These are phyloP conservation scores for Posidonia australis DNA, from an alignment of 106 monocot genomes.

Conservation along the genomic window DNA sequence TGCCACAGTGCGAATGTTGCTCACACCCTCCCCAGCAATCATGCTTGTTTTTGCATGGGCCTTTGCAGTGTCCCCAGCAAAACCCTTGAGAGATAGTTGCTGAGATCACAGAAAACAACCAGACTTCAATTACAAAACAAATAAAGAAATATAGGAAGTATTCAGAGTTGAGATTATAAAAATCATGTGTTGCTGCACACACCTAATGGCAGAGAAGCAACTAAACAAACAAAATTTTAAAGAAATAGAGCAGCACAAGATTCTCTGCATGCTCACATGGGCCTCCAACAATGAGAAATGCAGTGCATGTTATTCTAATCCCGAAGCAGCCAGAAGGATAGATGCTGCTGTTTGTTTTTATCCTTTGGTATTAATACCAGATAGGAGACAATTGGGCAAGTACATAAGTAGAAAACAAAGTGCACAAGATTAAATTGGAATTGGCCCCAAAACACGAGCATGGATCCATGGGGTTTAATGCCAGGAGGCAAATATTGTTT, in stretches of 20 bases:
- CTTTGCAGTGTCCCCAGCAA: slow-evolving; percentile 13
- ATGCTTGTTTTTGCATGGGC: slow-evolving; percentile 18
- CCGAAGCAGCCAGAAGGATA: not conserved
- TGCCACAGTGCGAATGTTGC: slow-evolving; percentile 17
- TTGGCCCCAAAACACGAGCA: no score
- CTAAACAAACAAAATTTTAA: no score
- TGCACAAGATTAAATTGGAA: no score
- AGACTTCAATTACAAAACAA: not conserved
- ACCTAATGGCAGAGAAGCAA: no score
- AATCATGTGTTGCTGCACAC: no score
- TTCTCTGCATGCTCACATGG: not conserved
- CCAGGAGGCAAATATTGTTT: not conserved
- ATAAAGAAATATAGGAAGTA: not conserved
- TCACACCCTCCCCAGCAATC: slow-evolving; percentile 17
- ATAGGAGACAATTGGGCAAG: no score
- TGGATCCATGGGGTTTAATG: not conserved
- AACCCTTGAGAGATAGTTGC: slow-evolving; percentile 19
- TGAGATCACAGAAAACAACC: slow-evolving; percentile 1
- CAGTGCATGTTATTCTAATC: not conserved
- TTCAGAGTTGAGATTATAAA: not conserved
- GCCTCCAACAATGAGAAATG: not conserved
- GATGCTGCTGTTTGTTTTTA: not conserved
- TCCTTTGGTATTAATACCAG: no score
- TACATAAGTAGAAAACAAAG: no score
- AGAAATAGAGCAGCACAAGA: not conserved